Conservation (phyloP, 2,329 filamentous ascomycete genomes). For the Beauveria asiatica region DNA sequence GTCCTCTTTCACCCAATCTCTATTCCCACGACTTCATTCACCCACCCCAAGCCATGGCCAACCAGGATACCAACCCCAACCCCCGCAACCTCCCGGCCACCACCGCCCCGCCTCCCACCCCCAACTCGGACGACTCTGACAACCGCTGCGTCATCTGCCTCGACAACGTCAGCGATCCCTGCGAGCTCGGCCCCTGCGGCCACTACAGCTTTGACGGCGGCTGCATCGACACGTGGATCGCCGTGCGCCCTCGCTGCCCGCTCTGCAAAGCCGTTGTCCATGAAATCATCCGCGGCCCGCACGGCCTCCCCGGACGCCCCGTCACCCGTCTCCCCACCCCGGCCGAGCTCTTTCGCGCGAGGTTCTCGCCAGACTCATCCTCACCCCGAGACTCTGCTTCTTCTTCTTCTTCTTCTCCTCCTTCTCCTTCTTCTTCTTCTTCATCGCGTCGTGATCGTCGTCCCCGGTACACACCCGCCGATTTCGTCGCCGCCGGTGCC, state of each 20-base stretch:
- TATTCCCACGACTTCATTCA: no score
- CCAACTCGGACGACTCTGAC: no score
- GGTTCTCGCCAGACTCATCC: not conserved
- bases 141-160: slow-evolving; percentile 80
- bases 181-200: slow-evolving; percentile 65
- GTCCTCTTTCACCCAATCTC: no score
- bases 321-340: not conserved
- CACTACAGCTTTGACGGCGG: slow-evolving; percentile 79
- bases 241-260: slow-evolving; percentile 64
- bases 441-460: no score
- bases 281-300: slow-evolving; percentile 58
- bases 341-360: not conserved
- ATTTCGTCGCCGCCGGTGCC: not conserved
- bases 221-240: slow-evolving; percentile 76
- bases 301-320: slow-evolving; percentile 7
- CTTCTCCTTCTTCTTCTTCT: no score
- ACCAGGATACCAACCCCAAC: not conserved
- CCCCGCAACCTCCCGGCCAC: no score
- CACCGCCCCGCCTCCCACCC: no score
- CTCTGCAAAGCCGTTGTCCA: slow-evolving; percentile 57
- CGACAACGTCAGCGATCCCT: slow-evolving; percentile 62
- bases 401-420: no score
- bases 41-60: not conserved
- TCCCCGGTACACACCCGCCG: no score
- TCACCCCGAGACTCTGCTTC: no score